These are phyloP conservation scores for Lachancea mirantina DNA, from an alignment of 805 yeast species.

Conservation along the genomic window DNA sequence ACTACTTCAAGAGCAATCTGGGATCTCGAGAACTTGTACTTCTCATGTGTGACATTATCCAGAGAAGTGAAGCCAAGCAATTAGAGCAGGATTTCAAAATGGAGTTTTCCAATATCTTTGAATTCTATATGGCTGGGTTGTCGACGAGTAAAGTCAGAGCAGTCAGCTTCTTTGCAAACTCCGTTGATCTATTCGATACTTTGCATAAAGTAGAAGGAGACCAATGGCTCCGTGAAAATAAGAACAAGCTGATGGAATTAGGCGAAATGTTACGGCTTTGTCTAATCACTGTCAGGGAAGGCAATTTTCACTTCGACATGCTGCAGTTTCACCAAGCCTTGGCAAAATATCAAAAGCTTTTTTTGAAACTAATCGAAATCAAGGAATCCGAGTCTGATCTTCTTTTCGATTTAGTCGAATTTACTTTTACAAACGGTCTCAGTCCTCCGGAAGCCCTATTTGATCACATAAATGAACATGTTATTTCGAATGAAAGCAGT, in stretches of 20 bases:
- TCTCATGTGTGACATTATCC: conserved; percentile 29
- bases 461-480: conserved; percentile 47
- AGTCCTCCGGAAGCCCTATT: conserved; percentile 38
- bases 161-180: conserved; percentile 51
- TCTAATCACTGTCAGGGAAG: conserved; percentile 20
- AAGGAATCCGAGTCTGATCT: conserved; percentile 29
- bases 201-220: conserved; percentile 41
- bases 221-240: conserved; percentile 54
- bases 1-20: conserved; percentile 61
- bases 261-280: conserved; percentile 25
- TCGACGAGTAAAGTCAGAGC: conserved; percentile 29
- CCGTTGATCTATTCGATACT: conserved; percentile 57
- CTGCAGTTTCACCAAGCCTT: conserved; percentile 68
- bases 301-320: conserved; percentile 35
- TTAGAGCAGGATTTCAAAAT: conserved; percentile 51
- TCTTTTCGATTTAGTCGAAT: conserved; percentile 39
- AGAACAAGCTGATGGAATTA: conserved; percentile 21
- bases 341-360: conserved; percentile 48
- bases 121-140: conserved; percentile 42
- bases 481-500: conserved; percentile 46
- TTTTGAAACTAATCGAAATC: conserved; percentile 33
- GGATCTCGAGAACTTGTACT: conserved; percentile 52
- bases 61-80: conserved; percentile 31
- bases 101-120: conserved; percentile 43
- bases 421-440: conserved; percentile 20